Percentiles rank a stretch among this genome's conserved stretches.
Conservation (phyloP, 306 rosid genomes). For the Vigna hirtella region DNA sequence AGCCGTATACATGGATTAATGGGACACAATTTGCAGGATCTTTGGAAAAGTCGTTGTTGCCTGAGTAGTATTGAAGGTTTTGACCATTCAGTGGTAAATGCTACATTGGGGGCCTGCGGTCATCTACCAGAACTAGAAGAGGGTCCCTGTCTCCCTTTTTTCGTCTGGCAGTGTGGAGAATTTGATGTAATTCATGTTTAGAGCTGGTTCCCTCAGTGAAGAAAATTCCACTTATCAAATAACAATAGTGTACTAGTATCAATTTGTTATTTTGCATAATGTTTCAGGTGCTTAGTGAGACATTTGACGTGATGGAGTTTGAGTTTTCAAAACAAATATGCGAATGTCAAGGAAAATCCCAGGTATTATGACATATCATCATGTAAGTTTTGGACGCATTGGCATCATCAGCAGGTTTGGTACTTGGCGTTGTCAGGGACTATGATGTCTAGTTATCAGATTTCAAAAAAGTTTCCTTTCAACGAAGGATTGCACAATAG, state of each 20-base stretch:
- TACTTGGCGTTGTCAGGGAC: constrained; percentile 10
- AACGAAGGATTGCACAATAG: background rate
- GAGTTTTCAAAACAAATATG: constrained; percentile 76
- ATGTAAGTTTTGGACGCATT: constrained; percentile 28
- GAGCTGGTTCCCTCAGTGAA: constrained; percentile 17
- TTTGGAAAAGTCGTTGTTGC: constrained; percentile 84
- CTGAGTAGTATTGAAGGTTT: constrained; percentile 75
- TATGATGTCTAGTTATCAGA: constrained; percentile 7
- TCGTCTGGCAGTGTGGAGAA: constrained; percentile 86
- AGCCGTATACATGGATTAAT: constrained; percentile 30
- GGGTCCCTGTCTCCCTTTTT: constrained; percentile 71
- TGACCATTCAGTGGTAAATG: constrained; percentile 77
- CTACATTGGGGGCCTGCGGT: constrained; percentile 82
- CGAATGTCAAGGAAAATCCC: constrained; percentile 63
- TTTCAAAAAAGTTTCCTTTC: background rate
- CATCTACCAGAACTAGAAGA: constrained; percentile 61
- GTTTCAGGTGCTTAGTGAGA: constrained; percentile 84
- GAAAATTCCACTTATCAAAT: constrained; percentile 31
- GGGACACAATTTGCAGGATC: constrained; percentile 62
- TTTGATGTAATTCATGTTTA: constrained; percentile 59
- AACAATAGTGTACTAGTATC: constrained; percentile 11
- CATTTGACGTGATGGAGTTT: constrained; percentile 77
- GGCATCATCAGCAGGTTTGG: constrained; percentile 34
- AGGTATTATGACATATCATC: constrained; percentile 57
- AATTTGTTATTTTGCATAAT: constrained; percentile 22